Evolutionary conservation across 179 eudicot genomes (phyloP), one percentile per base, ranked within the genome.

Genomic region (Silene vulgaris): DNA sequence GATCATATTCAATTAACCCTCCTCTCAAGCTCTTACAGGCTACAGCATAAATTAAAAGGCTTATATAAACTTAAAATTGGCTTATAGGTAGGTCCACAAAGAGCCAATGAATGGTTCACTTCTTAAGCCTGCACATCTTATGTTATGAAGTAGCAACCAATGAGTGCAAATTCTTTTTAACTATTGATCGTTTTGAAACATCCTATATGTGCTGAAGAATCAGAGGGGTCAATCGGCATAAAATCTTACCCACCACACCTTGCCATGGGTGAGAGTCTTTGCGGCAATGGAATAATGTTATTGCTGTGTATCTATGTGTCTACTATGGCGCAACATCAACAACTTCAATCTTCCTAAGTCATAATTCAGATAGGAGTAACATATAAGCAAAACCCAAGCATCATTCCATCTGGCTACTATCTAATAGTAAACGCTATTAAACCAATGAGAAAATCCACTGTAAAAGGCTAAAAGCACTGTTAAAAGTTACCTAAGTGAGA

Each of bases 401-500:
- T 45, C 52, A 45, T 45, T 45, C 52, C 52, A 16, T 52, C 57
- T 54, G 62, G 19, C 40, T 13, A 43, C 71, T 21, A 28, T 65
- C 28, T 19, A 14, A 66, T 30, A 40, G 11, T 40, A 54, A 57
- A 74, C 52, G 13, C 52, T 5, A 32, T 12, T 29, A 66, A 12
- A n/a, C 1, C 5, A 67, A 67, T n/a, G 71, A 2, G 16, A 67
- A 67, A 9, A 5, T 8, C 29, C 52, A 8, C 1, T 13, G 30
- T 35, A 13, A 48, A 67, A 69, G n/a, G 3, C 3, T 5, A 48
- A 67, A 69, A 17, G n/a, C 7, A 17, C 7, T 9, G 7, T 70
- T 16, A 71, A n/a, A 57, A 54, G 72, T 77, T 73, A 94, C 97
- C 98, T 92, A 77, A 94, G 81, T 30, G 97, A 92, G 80, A 94